A percentile compares a stretch with the other conserved stretches of the same genome.
These are phyloP conservation scores for Hericium erinaceus DNA, from an alignment of 768 basidiomycete species.

Conservation along the genomic window DNA sequence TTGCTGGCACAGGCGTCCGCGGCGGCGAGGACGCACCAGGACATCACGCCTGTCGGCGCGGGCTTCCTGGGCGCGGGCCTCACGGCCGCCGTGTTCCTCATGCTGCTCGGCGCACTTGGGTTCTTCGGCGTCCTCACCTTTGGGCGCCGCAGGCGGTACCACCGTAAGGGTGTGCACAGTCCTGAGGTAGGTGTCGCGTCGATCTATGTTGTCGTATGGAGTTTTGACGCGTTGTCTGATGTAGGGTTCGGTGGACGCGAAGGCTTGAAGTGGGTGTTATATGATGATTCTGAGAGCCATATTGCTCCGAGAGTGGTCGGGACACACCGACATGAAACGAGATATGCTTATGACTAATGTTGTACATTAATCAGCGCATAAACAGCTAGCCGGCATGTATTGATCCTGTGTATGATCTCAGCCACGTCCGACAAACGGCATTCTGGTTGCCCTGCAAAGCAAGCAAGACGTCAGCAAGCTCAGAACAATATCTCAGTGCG, in stretches of 20 bases:
- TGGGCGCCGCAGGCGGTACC: not conserved
- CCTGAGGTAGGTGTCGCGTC: too few relatives aligned
- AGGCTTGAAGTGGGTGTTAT: not conserved
- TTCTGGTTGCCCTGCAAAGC: not conserved
- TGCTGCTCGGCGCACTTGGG: constrained; percentile 28
- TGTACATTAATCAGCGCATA: not conserved
- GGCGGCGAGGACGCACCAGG: constrained; percentile 22
- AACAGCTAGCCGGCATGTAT: too few relatives aligned
- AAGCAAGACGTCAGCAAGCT: not conserved
- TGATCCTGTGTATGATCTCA: not conserved
- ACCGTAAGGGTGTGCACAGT: not conserved
- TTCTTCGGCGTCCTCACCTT: constrained; percentile 31
- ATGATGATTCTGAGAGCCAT: not conserved
- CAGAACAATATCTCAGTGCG: not conserved
- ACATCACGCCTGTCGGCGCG: constrained; percentile 48
- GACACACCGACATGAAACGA: not conserved
- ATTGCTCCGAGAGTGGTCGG: not conserved
- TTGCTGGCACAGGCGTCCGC: constrained; percentile 30
- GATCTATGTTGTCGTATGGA: too few relatives aligned
- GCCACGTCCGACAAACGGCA: not conserved
- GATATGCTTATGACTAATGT: not conserved
- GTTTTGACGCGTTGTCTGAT: not conserved
- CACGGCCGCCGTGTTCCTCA: constrained; percentile 32
- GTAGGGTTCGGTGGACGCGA: not conserved
- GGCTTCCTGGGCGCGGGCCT: constrained; percentile 60